A percentile compares a stretch with the other conserved stretches of the same genome.
Conservation (phyloP, 2,329 filamentous ascomycete species). For the Phialophora verrucosa region DNA sequence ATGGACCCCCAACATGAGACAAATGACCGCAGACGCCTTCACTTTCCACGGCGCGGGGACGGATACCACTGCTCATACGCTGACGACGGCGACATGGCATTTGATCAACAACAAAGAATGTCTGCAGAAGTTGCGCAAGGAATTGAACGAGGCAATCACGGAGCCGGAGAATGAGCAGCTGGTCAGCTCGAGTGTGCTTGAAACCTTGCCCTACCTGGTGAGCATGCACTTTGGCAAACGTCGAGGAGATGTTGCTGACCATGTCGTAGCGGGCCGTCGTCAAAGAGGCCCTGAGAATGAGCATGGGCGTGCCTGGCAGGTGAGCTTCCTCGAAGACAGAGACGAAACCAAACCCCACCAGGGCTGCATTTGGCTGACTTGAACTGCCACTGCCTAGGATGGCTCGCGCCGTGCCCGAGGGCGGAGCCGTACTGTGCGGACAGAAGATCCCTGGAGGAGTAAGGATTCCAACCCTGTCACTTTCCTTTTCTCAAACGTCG, state of each 20-base stretch:
- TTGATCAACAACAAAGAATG: constrained; percentile 23
- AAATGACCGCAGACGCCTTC: constrained; percentile 30
- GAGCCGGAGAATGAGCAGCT: constrained; percentile 7
- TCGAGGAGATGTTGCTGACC: neutral
- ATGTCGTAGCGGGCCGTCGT: constrained; percentile 20
- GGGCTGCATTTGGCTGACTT: neutral
- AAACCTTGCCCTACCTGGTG: constrained; percentile 26
- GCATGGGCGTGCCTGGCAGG: constrained; percentile 20
- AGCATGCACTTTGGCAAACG: neutral
- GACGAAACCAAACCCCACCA: neutral
- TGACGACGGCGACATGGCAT: constrained; percentile 25
- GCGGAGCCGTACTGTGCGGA: constrained; percentile 16
- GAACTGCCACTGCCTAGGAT: constrained; percentile 7
- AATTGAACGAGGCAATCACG: constrained; percentile 25
- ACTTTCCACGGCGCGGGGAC: constrained; percentile 30
- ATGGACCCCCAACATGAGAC: constrained; percentile 9
- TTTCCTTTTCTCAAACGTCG: no score
- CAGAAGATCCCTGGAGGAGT: constrained; percentile 19
- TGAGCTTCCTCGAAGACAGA: constrained; percentile 1
- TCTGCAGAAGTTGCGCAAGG: constrained; percentile 23
- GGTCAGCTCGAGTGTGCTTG: constrained; percentile 19
- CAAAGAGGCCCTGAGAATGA: constrained; percentile 25
- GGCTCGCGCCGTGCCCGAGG: constrained; percentile 19
- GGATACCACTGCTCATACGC: constrained; percentile 33
- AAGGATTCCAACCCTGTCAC: neutral